These are phyloP conservation scores for Dendrobium huoshanense DNA, from an alignment of 106 monocot species.

Conservation along the genomic window DNA sequence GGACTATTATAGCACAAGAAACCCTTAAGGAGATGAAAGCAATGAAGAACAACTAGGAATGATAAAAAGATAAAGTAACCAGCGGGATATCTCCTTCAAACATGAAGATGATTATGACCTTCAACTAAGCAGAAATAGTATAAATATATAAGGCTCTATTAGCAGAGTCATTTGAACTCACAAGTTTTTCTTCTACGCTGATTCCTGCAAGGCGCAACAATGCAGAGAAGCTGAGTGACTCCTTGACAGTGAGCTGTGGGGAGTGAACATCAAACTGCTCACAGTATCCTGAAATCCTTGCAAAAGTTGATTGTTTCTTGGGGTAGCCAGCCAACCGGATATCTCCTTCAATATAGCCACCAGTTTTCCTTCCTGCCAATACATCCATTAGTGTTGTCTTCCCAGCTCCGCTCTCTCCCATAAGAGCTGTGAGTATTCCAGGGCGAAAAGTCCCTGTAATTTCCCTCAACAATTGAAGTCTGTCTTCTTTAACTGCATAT, in stretches of 20 bases:
- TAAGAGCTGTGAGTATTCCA: slow-evolving; percentile 68
- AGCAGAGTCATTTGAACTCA: slow-evolving; percentile 4
- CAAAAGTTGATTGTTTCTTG: slow-evolving; percentile 67
- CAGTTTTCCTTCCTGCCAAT: slow-evolving; percentile 67
- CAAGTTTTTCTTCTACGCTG: slow-evolving; percentile 25
- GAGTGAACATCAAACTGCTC: slow-evolving; percentile 77
- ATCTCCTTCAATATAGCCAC: slow-evolving; percentile 67
- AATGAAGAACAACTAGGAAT: background rate
- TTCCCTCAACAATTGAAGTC: slow-evolving; percentile 47
- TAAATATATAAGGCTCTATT: background rate
- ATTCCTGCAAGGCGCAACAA: slow-evolving; percentile 55
- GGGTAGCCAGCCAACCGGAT: slow-evolving; percentile 53
- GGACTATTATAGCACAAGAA: background rate
- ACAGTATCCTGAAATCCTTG: slow-evolving; percentile 67
- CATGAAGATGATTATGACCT: background rate
- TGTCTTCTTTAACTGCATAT: slow-evolving; percentile 42
- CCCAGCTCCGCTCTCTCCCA: slow-evolving; percentile 79
- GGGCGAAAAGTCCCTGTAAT: slow-evolving; percentile 62
- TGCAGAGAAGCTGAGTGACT: slow-evolving; percentile 63
- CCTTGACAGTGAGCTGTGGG: slow-evolving; percentile 61
- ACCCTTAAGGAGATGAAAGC: background rate
- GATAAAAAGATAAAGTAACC: background rate
- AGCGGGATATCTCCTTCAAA: no score
- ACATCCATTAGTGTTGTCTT: slow-evolving; percentile 86
- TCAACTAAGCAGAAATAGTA: background rate